A percentile compares a stretch with the other conserved stretches of the same genome.
Conservation (phyloP, 345 rosid species). For the Bruguiera parviflora region DNA sequence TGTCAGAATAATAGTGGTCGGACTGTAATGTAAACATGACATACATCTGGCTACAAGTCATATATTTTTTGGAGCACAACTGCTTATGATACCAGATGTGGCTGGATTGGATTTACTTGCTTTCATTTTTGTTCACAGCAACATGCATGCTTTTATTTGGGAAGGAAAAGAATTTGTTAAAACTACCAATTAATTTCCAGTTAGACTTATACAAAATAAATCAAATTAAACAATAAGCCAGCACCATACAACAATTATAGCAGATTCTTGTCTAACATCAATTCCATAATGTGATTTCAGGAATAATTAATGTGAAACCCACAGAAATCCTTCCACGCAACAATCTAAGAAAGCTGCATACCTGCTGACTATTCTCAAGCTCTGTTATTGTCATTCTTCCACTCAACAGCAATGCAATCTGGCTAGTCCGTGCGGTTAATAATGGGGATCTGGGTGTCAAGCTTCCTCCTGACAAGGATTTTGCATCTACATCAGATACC, state of each 20-base stretch:
- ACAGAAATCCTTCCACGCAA: neutral
- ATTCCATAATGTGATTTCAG: conserved; percentile 1
- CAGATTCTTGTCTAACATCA: neutral
- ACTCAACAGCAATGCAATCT: conserved; percentile 73
- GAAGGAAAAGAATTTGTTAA: too few species aligned
- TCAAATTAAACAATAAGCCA: neutral
- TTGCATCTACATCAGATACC: conserved; percentile 42
- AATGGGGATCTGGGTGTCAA: conserved; percentile 87
- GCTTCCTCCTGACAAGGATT: conserved; percentile 66
- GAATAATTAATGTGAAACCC: conserved; percentile 1
- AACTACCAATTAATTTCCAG: too few species aligned
- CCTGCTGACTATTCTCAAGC: conserved; percentile 85
- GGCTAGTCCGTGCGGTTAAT: conserved; percentile 66
- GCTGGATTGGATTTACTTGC: neutral
- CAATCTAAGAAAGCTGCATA: conserved; percentile 21
- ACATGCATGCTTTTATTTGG: too few species aligned
- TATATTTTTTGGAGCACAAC: neutral
- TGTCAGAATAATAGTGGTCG: neutral
- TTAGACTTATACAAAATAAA: too few species aligned
- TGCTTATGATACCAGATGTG: neutral
- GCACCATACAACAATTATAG: neutral
- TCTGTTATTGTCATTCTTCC: conserved; percentile 69
- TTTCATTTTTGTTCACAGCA: neutral
- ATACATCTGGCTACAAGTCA: neutral
- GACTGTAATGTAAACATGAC: neutral